Evolutionary conservation across 1,284 basidiomycete species (phyloP), one percentile per base, ranked within the genome.

Genomic region (Mrakiaceae sp.): DNA sequence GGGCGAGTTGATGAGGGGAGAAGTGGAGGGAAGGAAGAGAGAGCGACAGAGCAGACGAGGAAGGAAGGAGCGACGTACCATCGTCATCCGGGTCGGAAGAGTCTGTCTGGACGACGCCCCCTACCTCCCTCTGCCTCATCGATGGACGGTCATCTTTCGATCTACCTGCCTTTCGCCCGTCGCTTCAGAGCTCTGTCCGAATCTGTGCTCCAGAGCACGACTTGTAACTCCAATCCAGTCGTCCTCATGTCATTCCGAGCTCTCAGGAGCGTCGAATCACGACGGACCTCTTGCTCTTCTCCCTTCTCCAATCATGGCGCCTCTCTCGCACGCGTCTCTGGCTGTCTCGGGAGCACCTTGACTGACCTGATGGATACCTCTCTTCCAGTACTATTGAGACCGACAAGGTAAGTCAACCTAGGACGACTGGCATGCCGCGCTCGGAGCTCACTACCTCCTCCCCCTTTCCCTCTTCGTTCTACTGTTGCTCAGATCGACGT

Each of bases 351-450:
- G 27, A 27, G 27, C 27, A 27, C 27, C 27, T 27, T 2, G 27
- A 27, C 27, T 27, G 27, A 27, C 27, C 40, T 58, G 56, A 50
- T 51, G 40, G 27, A 43, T 39, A 8, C 42, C 10, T 54, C 51
- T 53, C 42, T 5, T 54, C 27, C 46, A 64, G 63, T 49, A 95
- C 91, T 58, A 98, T 98, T 71, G 95, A 98, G 81, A 98, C 95
- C 11, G 95, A 98, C 83, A 98, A 98, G 87, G 93, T 91, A 69
- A 48, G 77, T 66, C 14, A 3, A 7, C 16, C 14, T n/a, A 14
- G 7, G 11, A 42, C 52, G 12, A 9, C 27, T 8, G 39, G 39
- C 27, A 16, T n/a, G 27, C 51, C 65, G 64, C 40, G 53, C 51
- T 49, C 16, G 55, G 27, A 42, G 9, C 42, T 47, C 55, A 60